A percentile compares a stretch with the other conserved stretches of the same genome.
Evolutionary conservation across 257 asterid genomes (phyloP).

Genomic region (Jacaranda copaia): DNA sequence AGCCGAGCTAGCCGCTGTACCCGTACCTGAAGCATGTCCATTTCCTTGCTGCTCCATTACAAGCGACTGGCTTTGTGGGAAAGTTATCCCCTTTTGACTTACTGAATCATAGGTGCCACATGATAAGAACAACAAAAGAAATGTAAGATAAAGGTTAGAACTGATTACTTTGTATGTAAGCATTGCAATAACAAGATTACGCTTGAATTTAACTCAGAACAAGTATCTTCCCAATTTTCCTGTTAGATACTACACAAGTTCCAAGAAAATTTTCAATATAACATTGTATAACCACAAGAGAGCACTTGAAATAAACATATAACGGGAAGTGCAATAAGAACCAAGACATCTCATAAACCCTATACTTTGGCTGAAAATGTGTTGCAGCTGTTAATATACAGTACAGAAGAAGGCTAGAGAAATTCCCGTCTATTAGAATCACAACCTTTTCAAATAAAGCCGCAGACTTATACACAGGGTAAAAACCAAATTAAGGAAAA

Average conservation of each 20-base stretch:
- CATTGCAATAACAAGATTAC: not conserved
- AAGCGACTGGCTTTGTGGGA: slow-evolving; percentile 27
- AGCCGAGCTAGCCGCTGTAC: slow-evolving; percentile 63
- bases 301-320: not conserved
- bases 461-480: not conserved
- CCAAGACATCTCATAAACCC: not conserved
- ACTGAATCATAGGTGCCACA: not conserved
- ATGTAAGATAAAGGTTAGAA: not conserved
- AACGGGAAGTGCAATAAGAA: not conserved
- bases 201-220: not conserved
- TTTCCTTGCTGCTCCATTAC: slow-evolving; percentile 92
- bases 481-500: not conserved
- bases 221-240: not conserved
- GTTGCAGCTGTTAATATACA: not conserved
- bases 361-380: not conserved
- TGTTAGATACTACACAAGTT: not conserved
- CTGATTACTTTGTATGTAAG: not conserved
- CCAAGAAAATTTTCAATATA: not conserved
- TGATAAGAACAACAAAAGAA: not conserved
- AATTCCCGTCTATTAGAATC: no score
- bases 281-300: slow-evolving; percentile 1
- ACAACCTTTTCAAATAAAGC: not conserved
- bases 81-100: slow-evolving; percentile 31
- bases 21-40: slow-evolving; percentile 78
- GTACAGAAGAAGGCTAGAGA: no score